These are phyloP conservation scores for Rhodosporidiobolus sp. DNA, from an alignment of 768 basidiomycete species.

Conservation along the genomic window DNA sequence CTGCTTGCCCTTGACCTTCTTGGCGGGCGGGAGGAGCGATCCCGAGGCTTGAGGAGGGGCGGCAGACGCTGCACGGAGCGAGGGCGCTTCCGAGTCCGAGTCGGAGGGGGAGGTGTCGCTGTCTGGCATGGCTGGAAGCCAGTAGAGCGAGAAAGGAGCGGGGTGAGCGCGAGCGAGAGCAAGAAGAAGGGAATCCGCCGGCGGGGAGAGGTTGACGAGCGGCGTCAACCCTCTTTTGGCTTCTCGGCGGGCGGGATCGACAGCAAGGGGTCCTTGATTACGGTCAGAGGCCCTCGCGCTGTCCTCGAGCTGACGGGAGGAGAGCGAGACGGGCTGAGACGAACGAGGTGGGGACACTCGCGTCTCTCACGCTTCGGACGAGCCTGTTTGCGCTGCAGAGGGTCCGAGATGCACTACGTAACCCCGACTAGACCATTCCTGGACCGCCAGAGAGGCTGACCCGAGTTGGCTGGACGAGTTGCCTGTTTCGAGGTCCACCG, in stretches of 20 bases:
- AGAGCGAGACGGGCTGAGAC: too few relatives aligned
- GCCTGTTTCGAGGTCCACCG: too few relatives aligned
- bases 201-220: not conserved
- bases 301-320: too few relatives aligned
- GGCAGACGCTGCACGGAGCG: not conserved
- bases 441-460: too few relatives aligned
- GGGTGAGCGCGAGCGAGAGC: not conserved
- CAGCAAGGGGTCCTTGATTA: not conserved
- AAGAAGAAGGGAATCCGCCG: not conserved
- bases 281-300: too few relatives aligned
- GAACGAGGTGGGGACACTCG: too few relatives aligned
- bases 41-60: conserved; percentile 2
- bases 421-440: too few relatives aligned
- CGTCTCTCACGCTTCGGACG: too few relatives aligned
- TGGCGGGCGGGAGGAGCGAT: not conserved
- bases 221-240: not conserved
- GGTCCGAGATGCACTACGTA: too few relatives aligned
- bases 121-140: too few relatives aligned
- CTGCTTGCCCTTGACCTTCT: conserved; percentile 18
- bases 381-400: too few relatives aligned
- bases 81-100: not conserved
- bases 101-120: not conserved
- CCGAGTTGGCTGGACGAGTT: too few relatives aligned
- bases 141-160: not conserved
- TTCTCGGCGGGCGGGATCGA: not conserved